Evolutionary conservation across 768 basidiomycete species (phyloP).

Genomic region (Suillus plorans): DNA sequence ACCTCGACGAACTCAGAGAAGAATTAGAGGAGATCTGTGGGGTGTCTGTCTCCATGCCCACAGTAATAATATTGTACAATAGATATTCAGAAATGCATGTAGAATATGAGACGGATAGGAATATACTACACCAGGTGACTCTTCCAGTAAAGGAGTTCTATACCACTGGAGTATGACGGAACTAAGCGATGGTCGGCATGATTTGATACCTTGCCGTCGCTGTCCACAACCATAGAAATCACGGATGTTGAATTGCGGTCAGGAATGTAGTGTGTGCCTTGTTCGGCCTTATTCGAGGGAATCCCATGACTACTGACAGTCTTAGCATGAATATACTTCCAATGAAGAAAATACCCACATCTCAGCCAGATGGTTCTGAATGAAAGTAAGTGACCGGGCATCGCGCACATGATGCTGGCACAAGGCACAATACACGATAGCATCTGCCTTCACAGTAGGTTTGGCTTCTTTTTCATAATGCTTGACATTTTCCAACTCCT

Average conservation of each 20-base stretch:
- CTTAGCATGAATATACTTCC: neutral
- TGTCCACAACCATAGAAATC: neutral
- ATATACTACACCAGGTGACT: neutral
- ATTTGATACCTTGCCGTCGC: neutral
- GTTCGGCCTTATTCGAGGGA: neutral
- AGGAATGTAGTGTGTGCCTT: neutral
- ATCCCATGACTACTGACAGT: neutral
- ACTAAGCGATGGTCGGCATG: neutral
- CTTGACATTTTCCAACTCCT: neutral
- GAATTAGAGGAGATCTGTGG: no score
- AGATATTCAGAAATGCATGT: neutral
- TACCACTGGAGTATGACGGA: conserved; percentile 1
- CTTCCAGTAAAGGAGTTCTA: neutral
- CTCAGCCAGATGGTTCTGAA: neutral
- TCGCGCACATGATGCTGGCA: conserved; percentile 4
- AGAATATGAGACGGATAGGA: neutral
- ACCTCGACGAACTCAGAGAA: no score
- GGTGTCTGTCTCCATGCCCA: no score
- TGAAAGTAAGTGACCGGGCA: neutral
- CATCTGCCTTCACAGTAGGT: neutral
- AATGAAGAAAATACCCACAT: neutral
- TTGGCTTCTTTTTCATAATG: neutral
- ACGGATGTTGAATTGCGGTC: neutral
- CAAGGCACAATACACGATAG: neutral
- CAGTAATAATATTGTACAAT: neutral